Evolutionary conservation across 2,329 filamentous ascomycete genomes (phyloP), one percentile per base, ranked within the genome.

Genomic region (Aureobasidium sp.): DNA sequence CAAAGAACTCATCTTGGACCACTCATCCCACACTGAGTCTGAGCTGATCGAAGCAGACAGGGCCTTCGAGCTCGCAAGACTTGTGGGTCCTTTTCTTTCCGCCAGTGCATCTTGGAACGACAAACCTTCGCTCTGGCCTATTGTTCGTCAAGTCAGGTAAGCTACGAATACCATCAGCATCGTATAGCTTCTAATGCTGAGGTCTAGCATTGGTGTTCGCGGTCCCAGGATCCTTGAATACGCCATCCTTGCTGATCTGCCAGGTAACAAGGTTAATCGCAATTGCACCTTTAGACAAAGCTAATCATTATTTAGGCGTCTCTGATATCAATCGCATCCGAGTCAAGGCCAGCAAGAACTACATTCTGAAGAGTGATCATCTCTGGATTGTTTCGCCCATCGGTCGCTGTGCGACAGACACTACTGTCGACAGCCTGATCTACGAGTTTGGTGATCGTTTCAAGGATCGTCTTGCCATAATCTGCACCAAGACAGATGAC

Each of bases 241-340:
- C n/a, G 39, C 67, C 3, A 65, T 67, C 0, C 23, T 72, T 23
- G 63, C 65, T 0, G 70, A 72, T 51, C 64, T 70, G 10, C 69
- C 68, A 17, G 68, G 58, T 53, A 51, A 51, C 8, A 32, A 8
- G 13, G 36, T 20, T 36, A 7, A 32, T 52, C 13, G 48, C 12
- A 17, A 9, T 23, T 15, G 1, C 20, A 20, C 20, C 20, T 32
- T 32, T 32, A 8, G 29, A 32, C 29, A 5, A 32, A 32, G 29
- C 29, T 32, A 8, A 32, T 32, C 29, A 32, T 32, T 32, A 32
- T 8, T 20, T 15, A 37, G 65, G 70, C 5, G 65, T 69, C 3
- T 62, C 62, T 1, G 70, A 72, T 52, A 68, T 60, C 15, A 68
- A 69, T 26, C 41, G 64, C 5, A 52, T 66, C 1, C 64, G 69